Base-by-base conservation (phyloP, 495 filamentous ascomycete species). In the Penicillium angulare region DNA sequence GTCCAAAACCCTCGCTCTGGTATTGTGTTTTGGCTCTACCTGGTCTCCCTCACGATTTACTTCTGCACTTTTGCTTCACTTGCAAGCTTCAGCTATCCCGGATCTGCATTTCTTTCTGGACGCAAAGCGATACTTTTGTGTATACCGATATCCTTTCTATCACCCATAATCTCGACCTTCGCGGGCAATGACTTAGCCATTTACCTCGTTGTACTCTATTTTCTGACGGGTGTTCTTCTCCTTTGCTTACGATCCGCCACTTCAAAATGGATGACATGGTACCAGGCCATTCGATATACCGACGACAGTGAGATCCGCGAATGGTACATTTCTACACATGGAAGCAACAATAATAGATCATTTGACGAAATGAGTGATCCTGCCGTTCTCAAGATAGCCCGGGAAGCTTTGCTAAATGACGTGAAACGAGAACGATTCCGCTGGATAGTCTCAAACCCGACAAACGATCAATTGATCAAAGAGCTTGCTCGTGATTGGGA, bases 71-170 rank as follows among this genome's bases (percentile, higher is more conserved):
- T 81, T 45, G 78, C 66, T 35, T 73, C 75, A 3, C 71, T 83
- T 18, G 77, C 81, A 21, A 81, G 73, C 32, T 82, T 80, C 65
- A 82, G 81, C 52, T 73, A 79, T 39, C 79, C 79, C 2, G 78
- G 78, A 2, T 76, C 74, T 5, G 47, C 63, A 0, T 84, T 84
- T 56, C 67, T 75, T 43, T 78, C 78, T 38, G 68, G 74, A 1
- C 74, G 78, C 15, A 79, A 69, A 50, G 45, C 68, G 17, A 74
- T 76, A 32, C 65, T 76, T 36, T 8, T 56, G 43, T 65, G 73
- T 34, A 70, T 81, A 31, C 78, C 78, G 0, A 61, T 79, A 8
- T 63, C 79, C 6, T 74, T 77, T 46, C 46, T 79, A 23, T 72
- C 71, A 1, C 78, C 78, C 0, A 63, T 74, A 18, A 56, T 79